A percentile compares a stretch with the other conserved stretches of the same genome.
Conservation (phyloP, 2,329 filamentous ascomycete species). For the Elsinoe australis region DNA sequence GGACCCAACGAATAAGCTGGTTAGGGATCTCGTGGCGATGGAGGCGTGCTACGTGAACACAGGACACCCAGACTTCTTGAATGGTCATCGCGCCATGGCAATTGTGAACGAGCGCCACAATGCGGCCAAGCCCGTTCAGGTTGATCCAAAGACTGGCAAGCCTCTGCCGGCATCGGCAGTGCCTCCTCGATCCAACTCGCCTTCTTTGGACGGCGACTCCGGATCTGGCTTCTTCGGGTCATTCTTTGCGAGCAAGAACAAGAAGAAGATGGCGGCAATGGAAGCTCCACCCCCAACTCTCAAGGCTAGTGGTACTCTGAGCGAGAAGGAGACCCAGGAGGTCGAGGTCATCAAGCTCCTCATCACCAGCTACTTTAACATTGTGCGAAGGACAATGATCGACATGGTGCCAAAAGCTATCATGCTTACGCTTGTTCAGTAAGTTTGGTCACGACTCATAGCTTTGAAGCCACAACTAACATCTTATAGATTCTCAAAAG, state of each 20-base stretch:
- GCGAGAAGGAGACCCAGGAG: slow-evolving; percentile 88
- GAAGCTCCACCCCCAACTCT: slow-evolving; percentile 85
- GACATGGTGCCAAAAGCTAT: slow-evolving; percentile 99
- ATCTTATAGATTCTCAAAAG: slow-evolving; percentile 70
- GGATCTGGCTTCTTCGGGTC: slow-evolving; percentile 82
- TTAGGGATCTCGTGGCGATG: slow-evolving; percentile 87
- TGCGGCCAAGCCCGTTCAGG: slow-evolving; percentile 75
- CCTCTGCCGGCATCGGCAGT: slow-evolving; percentile 60
- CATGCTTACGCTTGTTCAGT: slow-evolving; percentile 95
- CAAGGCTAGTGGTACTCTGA: slow-evolving; percentile 88
- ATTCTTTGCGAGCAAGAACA: slow-evolving; percentile 99
- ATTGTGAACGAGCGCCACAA: slow-evolving; percentile 92
- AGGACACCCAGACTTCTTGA: slow-evolving; percentile 94
- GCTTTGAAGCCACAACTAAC: not conserved
- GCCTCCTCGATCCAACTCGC: slow-evolving; percentile 68
- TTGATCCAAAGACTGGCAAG: slow-evolving; percentile 98
- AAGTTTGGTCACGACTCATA: slow-evolving; percentile 40
- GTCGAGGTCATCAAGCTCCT: slow-evolving; percentile 98
- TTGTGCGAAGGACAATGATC: slow-evolving; percentile 96
- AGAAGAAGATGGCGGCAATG: slow-evolving; percentile 99
- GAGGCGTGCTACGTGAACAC: slow-evolving; percentile 98
- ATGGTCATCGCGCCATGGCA: slow-evolving; percentile 94
- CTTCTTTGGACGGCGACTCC: slow-evolving; percentile 50
- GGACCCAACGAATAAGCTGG: slow-evolving; percentile 96
- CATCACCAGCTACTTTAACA: slow-evolving; percentile 96